Conservation (phyloP, 202 grass and related monocot genomes). For the Sporobolus alterniflorus region DNA sequence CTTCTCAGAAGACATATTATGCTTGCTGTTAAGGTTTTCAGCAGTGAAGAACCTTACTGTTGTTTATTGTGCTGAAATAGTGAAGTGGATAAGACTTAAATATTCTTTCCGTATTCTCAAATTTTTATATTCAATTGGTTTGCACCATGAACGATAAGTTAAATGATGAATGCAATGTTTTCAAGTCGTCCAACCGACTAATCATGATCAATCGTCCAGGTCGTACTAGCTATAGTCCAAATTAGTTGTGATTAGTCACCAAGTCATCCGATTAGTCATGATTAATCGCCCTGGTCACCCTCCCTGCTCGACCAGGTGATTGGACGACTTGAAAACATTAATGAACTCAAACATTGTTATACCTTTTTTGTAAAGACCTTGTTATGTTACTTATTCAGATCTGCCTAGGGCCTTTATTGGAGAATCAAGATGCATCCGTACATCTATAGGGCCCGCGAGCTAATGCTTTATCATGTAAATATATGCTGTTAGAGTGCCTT, state of each 20-base stretch:
- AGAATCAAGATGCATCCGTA: conserved; percentile 9
- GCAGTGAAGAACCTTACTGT: not conserved
- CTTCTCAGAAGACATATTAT: conserved; percentile 16
- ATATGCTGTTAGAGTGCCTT: conserved; percentile 4
- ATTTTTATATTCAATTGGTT: not conserved
- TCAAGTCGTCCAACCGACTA: too few species aligned
- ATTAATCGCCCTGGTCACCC: too few species aligned
- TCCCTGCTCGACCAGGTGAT: too few species aligned
- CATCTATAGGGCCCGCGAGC: not conserved
- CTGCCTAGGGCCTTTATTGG: not conserved
- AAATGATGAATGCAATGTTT: too few species aligned
- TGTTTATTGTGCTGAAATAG: conserved; percentile 18
- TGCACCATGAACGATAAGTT: not conserved
- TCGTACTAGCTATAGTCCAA: too few species aligned
- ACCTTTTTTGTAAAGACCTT: not conserved
- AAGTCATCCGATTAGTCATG: too few species aligned
- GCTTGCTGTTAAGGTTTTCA: conserved; percentile 4
- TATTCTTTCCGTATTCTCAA: not conserved
- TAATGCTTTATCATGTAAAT: conserved; percentile 25
- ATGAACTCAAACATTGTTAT: not conserved
- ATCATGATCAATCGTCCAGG: too few species aligned
- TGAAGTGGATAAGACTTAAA: not conserved
- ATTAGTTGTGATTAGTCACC: too few species aligned
- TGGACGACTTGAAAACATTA: too few species aligned
- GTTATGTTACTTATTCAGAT: conserved; percentile 10